These are phyloP conservation scores for Epichloe festucae DNA, from an alignment of 2,329 filamentous ascomycete genomes.

Conservation along the genomic window DNA sequence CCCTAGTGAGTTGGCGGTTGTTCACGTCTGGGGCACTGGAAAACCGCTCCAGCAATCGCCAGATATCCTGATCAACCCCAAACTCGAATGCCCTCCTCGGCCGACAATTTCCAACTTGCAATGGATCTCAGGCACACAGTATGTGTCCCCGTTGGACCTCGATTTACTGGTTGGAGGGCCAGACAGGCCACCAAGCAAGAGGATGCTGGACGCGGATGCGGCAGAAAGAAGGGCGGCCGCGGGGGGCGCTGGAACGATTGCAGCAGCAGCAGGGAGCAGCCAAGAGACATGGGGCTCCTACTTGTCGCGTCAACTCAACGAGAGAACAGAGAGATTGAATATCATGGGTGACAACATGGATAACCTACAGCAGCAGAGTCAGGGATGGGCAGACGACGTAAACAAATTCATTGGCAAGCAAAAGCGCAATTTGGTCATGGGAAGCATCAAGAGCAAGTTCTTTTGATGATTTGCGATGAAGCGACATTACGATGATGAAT, in stretches of 20 bases:
- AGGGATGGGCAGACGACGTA: conserved; percentile 76
- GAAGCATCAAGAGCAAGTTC: conserved; percentile 51
- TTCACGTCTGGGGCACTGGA: conserved; percentile 77
- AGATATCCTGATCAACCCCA: conserved; percentile 71
- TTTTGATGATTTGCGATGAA: conserved; percentile 13
- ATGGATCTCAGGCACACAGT: conserved; percentile 93
- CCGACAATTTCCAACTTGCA: conserved; percentile 92
- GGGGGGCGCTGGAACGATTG: conserved; percentile 17
- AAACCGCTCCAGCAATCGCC: conserved; percentile 45
- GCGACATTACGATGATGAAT: not conserved
- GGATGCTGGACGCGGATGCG: conserved; percentile 69
- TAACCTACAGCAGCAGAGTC: conserved; percentile 64
- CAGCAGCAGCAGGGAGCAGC: conserved; percentile 13
- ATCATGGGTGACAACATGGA: conserved; percentile 79
- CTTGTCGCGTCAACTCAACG: conserved; percentile 74
- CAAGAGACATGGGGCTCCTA: conserved; percentile 64
- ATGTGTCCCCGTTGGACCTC: conserved; percentile 75
- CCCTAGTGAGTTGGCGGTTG: conserved; percentile 68
- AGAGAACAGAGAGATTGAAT: conserved; percentile 77
- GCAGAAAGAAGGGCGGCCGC: conserved; percentile 54
- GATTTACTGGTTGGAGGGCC: conserved; percentile 84
- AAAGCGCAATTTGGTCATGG: conserved; percentile 73
- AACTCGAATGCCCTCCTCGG: conserved; percentile 59
- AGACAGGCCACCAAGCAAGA: conserved; percentile 75
- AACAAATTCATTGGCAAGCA: conserved; percentile 77